A percentile compares a stretch with the other conserved stretches of the same genome.
Evolutionary conservation across 257 asterid genomes (phyloP).

Genomic region (Thymus mandschuricus): DNA sequence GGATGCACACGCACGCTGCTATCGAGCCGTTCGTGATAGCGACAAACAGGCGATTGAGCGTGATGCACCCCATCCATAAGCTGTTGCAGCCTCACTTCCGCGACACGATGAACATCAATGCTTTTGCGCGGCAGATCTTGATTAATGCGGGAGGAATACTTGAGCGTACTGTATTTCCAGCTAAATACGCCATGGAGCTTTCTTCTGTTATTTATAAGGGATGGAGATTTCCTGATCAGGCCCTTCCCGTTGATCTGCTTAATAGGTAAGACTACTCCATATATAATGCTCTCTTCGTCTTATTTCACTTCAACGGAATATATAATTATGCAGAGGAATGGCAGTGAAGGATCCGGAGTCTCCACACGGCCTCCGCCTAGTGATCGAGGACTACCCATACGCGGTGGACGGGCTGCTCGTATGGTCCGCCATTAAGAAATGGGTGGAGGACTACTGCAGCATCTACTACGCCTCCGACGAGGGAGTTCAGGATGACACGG

Average conservation of each 20-base stretch:
- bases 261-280: constrained; percentile 44
- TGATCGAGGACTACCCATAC: constrained; percentile 53
- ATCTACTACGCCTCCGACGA: constrained; percentile 45
- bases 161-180: constrained; percentile 58
- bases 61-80: constrained; percentile 65
- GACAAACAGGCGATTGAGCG: constrained; percentile 60
- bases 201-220: constrained; percentile 52
- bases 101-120: constrained; percentile 72
- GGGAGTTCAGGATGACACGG: constrained; percentile 28
- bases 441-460: constrained; percentile 51
- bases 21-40: constrained; percentile 77
- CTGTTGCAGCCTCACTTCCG: constrained; percentile 70
- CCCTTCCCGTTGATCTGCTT: constrained; percentile 65
- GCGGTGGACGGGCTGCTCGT: constrained; percentile 63
- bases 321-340: constrained; percentile 44
- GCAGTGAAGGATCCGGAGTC: constrained; percentile 45
- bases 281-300: too few species aligned
- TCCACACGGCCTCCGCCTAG: constrained; percentile 46
- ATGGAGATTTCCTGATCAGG: constrained; percentile 63
- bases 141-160: constrained; percentile 62
- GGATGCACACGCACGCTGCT: constrained; percentile 62
- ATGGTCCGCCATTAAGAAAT: constrained; percentile 49
- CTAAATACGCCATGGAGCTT: constrained; percentile 58
- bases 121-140: constrained; percentile 56
- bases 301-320: too few species aligned